Conservation (phyloP, 208 protist genomes). For the Dictyostelium gargantuum region DNA sequence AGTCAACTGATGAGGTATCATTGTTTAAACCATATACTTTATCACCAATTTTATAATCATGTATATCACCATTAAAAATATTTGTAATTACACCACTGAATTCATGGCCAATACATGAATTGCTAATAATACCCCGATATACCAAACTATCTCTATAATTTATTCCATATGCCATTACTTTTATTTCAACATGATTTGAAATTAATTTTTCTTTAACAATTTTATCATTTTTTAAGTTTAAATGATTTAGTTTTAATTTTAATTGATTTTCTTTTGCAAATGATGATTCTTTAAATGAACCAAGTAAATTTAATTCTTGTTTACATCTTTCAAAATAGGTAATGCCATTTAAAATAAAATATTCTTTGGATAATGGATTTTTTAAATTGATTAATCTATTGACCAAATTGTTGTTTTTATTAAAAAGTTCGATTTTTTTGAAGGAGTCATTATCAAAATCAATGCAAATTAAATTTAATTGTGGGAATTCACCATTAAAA, state of each 20-base stretch:
- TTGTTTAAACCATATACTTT: conserved; percentile 68
- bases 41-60: conserved; percentile 72
- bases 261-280: background rate
- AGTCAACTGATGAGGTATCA: background rate
- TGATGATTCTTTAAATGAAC: background rate
- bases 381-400: too few species aligned
- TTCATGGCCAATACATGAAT: conserved; percentile 75
- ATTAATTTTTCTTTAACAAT: background rate
- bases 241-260: background rate
- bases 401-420: too few species aligned
- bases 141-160: conserved; percentile 25
- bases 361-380: too few species aligned
- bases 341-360: background rate
- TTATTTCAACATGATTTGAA: conserved; percentile 21
- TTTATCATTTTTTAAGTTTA: background rate
- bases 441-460: background rate
- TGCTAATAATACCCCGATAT: background rate
- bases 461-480: background rate
- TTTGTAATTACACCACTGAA: conserved; percentile 72
- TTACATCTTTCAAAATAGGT: background rate
- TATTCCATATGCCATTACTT: background rate
- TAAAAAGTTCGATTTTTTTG: background rate
- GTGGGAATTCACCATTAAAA: background rate
- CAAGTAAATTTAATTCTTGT: background rate
- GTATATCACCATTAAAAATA: conserved; percentile 50